These are phyloP conservation scores for Ceratobasidium sp. DNA, from an alignment of 1,284 basidiomycete species.

Conservation along the genomic window DNA sequence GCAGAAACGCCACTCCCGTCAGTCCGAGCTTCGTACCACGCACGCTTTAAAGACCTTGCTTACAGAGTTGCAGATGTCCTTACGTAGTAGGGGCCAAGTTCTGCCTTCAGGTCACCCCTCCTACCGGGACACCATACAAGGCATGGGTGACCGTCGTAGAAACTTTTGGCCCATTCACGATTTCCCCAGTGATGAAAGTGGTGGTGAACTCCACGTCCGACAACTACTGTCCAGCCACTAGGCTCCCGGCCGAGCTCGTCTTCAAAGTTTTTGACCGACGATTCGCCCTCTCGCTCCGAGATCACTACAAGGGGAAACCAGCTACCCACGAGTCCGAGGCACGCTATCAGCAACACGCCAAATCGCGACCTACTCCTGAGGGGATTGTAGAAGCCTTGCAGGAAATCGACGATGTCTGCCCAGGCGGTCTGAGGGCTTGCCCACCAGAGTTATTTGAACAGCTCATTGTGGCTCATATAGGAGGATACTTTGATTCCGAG, in stretches of 20 bases:
- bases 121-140: background rate
- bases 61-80: background rate
- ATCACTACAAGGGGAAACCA: background rate
- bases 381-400: background rate
- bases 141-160: background rate
- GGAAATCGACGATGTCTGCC: background rate
- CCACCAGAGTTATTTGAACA: slow-evolving; percentile 17
- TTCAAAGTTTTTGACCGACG: slow-evolving; percentile 23
- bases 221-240: no score
- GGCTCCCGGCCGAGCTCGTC: background rate
- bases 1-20: no score
- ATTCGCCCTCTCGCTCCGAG: background rate
- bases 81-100: slow-evolving; percentile 16
- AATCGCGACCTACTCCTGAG: background rate
- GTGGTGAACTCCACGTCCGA: background rate
- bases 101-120: background rate
- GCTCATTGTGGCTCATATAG: background rate
- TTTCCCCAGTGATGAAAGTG: slow-evolving; percentile 10
- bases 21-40: no score
- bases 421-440: background rate
- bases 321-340: slow-evolving; percentile 8
- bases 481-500: slow-evolving; percentile 2
- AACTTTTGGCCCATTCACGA: background rate
- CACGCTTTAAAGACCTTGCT: no score
- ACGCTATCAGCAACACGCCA: background rate